Conservation (phyloP, 1,284 basidiomycete species). For the Ganoderma meredithae region DNA sequence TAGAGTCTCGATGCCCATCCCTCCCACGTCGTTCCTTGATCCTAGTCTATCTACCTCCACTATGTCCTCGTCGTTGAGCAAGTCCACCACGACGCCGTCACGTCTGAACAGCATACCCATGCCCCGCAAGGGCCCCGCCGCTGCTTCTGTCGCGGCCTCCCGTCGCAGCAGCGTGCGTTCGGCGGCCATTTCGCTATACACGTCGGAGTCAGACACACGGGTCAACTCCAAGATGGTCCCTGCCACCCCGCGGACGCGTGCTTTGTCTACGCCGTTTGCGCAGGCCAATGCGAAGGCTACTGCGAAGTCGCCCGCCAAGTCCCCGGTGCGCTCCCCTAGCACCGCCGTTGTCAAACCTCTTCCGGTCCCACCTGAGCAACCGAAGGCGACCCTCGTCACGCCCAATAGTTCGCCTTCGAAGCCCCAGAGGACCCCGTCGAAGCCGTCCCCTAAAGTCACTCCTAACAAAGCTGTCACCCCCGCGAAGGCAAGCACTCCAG, state of each 20-base stretch:
- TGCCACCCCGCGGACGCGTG: constrained; percentile 46
- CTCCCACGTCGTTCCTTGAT: constrained; percentile 40
- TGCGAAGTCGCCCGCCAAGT: constrained; percentile 31
- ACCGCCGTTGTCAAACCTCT: neutral
- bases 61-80: constrained; percentile 32
- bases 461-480: constrained; percentile 19
- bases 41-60: constrained; percentile 37
- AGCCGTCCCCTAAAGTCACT: constrained; percentile 33
- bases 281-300: constrained; percentile 29
- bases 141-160: constrained; percentile 34
- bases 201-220: constrained; percentile 35
- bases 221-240: constrained; percentile 42
- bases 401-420: constrained; percentile 34
- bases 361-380: constrained; percentile 8
- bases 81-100: constrained; percentile 32
- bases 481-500: constrained; percentile 29
- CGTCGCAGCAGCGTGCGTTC: constrained; percentile 39
- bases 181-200: constrained; percentile 39
- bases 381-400: constrained; percentile 20
- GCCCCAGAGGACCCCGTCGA: constrained; percentile 32
- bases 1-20: constrained; percentile 35
- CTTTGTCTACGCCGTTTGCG: constrained; percentile 39
- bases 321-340: constrained; percentile 11
- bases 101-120: constrained; percentile 37
- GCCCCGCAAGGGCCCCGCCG: constrained; percentile 23